These are phyloP conservation scores for Pythium apleroticum DNA, from an alignment of 352 stramenopile genomes.

Conservation along the genomic window DNA sequence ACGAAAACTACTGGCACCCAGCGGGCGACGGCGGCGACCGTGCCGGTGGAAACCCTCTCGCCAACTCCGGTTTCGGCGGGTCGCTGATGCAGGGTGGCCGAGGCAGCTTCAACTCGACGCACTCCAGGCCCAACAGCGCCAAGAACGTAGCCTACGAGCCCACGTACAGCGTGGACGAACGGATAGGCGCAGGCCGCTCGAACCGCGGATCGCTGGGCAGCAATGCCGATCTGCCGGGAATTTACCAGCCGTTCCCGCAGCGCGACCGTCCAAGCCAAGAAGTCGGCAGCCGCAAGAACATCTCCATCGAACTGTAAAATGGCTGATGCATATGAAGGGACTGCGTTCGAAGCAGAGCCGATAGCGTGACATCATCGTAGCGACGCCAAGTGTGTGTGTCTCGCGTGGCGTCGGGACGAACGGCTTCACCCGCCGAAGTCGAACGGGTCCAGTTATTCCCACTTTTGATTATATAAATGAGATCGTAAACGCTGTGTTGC, in stretches of 20 bases:
- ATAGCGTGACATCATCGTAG: no score
- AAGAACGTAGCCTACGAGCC: slow-evolving; percentile 22
- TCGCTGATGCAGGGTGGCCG: slow-evolving; percentile 11
- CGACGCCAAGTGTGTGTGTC: no score
- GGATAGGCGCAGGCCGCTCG: slow-evolving; percentile 14
- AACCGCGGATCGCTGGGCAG: slow-evolving; percentile 10
- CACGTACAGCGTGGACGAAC: slow-evolving; percentile 12
- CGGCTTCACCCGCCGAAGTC: not conserved
- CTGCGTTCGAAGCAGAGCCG: no score
- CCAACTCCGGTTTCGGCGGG: slow-evolving; percentile 11
- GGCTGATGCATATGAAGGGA: not conserved
- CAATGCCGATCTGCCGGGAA: slow-evolving; percentile 11
- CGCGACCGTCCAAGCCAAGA: slow-evolving; percentile 22
- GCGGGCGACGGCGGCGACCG: slow-evolving; percentile 2
- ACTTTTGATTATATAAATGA: slow-evolving; percentile 8
- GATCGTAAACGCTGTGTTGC: not conserved
- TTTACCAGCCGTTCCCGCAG: slow-evolving; percentile 21
- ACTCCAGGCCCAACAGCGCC: slow-evolving; percentile 27
- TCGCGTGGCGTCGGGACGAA: no score
- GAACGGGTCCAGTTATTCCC: not conserved
- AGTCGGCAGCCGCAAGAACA: slow-evolving; percentile 23
- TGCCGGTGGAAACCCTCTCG: slow-evolving; percentile 9
- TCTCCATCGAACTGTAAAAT: slow-evolving; percentile 27
- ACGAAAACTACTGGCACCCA: slow-evolving; percentile 27
- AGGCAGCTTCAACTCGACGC: slow-evolving; percentile 24